Evolutionary conservation across 2,329 filamentous ascomycete species (phyloP), one percentile per base, ranked within the genome.

Genomic region (Leptographium flavum): DNA sequence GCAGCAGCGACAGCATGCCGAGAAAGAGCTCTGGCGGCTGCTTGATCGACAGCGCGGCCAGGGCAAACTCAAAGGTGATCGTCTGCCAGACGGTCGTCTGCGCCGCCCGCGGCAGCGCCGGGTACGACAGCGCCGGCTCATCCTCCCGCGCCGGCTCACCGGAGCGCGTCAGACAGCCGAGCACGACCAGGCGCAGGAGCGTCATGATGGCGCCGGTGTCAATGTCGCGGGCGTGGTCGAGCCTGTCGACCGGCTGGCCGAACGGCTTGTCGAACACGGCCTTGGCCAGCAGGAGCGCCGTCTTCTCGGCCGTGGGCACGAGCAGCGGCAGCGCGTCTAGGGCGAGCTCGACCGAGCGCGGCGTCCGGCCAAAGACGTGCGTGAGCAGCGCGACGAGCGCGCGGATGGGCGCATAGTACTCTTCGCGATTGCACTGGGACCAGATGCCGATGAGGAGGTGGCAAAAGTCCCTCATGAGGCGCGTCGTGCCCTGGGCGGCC

Each of bases 31-130:
- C 59, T 1, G 76, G 63, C 1, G 74, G 73, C 49, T 87, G 82
- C 45, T 78, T 79, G 27, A 74, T 74, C 48, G 74, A 79, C 1
- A 90, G 68, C 53, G 85, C 72, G 45, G 83, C 65, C 13, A 84
- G 62, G 10, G 82, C 71, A 50, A 83, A 79, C 38, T 83, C 74
- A 22, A 77, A 71, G 4, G 79, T 73, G 49, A 87, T 74, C 32
- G 69, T 62, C 48, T 68, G 71, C 85, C 85, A 92, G 54, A 87
- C 83, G 31, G 66, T 60, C 0, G 57, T 55, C 17, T 63, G 60
- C 10, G 62, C 59, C 13, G 58, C 52, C 3, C 45, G 47, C 21
- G 49, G 50, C 32, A 49, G 39, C 10, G 43, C 47, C 6, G 39
- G 19, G 40, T 36, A 58, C 54, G 27, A 56, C 43, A 21, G 57